Evolutionary conservation across 805 yeast genomes (phyloP).

Genomic region (Kodamaea neixiangensis): DNA sequence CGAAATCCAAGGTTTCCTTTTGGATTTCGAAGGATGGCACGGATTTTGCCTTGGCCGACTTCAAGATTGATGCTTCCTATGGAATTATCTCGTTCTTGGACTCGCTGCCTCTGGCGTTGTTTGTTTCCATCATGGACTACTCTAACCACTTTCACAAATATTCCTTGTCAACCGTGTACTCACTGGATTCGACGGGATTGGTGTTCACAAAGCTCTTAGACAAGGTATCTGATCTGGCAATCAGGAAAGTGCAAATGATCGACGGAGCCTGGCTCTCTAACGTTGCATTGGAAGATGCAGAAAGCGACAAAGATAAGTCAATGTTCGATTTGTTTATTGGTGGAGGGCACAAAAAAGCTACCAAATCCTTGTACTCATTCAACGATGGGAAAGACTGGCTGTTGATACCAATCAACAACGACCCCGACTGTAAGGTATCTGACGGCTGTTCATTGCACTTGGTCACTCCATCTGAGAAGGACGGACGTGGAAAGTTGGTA

Average conservation of each 20-base stretch:
- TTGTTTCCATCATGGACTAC: slow-evolving; percentile 28
- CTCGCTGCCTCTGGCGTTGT: slow-evolving; percentile 37
- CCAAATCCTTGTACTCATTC: slow-evolving; percentile 43
- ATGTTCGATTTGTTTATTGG: slow-evolving; percentile 31
- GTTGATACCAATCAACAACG: slow-evolving; percentile 46
- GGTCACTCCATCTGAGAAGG: slow-evolving; percentile 29
- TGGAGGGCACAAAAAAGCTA: slow-evolving; percentile 14
- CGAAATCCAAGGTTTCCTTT: slow-evolving; percentile 38
- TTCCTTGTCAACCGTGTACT: slow-evolving; percentile 38
- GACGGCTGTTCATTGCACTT: slow-evolving; percentile 54
- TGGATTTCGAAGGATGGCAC: slow-evolving; percentile 50
- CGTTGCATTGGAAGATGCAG: slow-evolving; percentile 21
- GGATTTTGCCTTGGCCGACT: slow-evolving; percentile 39
- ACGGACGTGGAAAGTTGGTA: slow-evolving; percentile 45
- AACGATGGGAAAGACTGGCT: slow-evolving; percentile 60
- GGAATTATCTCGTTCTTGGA: slow-evolving; percentile 43
- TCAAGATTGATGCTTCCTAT: slow-evolving; percentile 35
- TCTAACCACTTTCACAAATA: slow-evolving; percentile 14
- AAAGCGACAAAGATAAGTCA: slow-evolving; percentile 12
- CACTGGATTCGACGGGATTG: slow-evolving; percentile 62
- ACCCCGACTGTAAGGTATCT: slow-evolving; percentile 42
- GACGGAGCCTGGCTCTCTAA: slow-evolving; percentile 67
- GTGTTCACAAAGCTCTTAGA: slow-evolving; percentile 48
- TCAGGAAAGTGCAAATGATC: slow-evolving; percentile 49
- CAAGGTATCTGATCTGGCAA: slow-evolving; percentile 42